Evolutionary conservation across 225 moss, liverwort and hornwort species (phyloP), one percentile per base, ranked within the genome.

Genomic region (Polytrichum commune): DNA sequence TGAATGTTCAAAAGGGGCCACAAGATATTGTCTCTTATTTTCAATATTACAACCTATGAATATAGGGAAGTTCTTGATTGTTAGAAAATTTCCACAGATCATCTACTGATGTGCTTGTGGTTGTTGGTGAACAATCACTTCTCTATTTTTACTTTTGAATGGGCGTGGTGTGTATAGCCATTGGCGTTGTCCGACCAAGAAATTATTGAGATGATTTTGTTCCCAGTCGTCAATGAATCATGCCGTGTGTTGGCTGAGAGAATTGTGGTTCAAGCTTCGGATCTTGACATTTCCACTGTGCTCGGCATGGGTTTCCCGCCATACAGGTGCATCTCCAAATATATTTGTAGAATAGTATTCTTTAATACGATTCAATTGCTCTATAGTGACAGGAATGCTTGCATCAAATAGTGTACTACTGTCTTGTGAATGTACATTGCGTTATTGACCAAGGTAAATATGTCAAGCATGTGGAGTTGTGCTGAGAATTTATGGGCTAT

Each of bases 221-320:
- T 98, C 86, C 98, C 98, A 72, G 89, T 98, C 35, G 85, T 98
- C 54, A 98, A 98, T 78, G 98, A 98, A 78, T 80, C 93, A 71
- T 95, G 95, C 55, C 93, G 90, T 58, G 93, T 98, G 53, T 82
- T 95, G 56, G 90, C 91, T 67, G 98, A 98, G 77, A 90, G 87
- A 66, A 88, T 98, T 72, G 86, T 95, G 62, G 65, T 84, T 56
- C 82, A 95, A 77, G 83, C 95, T 33, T 85, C 95, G 63, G 98
- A 98, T 78, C 80, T 98, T 64, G 98, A 98, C 68, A 95, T 98
- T 74, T 87, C 95, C 38, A 82, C 87, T 29, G 95, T 98, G 66
- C 80, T 98, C 83, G 98, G 98, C 78, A 98, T 98, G 98, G 98
- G 98, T 60, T 98, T 98, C 55, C 98, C 98, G 53, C 91, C 98